These are phyloP conservation scores for Neonectria ditissima DNA, from an alignment of 2,329 filamentous ascomycete species.

Conservation along the genomic window DNA sequence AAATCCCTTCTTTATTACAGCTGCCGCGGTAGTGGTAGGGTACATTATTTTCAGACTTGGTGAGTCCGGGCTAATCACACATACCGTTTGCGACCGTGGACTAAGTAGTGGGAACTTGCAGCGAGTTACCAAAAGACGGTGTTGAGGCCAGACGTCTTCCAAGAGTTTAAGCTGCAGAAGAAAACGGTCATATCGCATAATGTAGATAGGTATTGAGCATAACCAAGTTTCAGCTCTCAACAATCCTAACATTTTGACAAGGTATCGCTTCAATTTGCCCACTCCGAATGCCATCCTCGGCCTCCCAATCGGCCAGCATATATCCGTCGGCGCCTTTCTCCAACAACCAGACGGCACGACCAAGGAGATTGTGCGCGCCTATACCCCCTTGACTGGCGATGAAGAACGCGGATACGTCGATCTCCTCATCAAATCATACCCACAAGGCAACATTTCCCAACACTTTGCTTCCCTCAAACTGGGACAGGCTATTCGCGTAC, in stretches of 20 bases:
- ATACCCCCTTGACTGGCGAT: slow-evolving; percentile 90
- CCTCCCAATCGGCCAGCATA: slow-evolving; percentile 96
- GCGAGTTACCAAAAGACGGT: background rate
- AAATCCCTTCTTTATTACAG: background rate
- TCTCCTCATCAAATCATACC: slow-evolving; percentile 96
- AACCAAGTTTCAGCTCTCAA: no score
- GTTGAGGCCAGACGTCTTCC: slow-evolving; percentile 80
- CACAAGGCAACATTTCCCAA: slow-evolving; percentile 94
- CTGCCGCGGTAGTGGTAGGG: background rate
- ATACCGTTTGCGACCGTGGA: no score
- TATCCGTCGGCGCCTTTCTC: slow-evolving; percentile 87
- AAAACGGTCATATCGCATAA: slow-evolving; percentile 97
- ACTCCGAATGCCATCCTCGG: slow-evolving; percentile 82
- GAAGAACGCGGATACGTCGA: slow-evolving; percentile 91
- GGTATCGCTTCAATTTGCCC: slow-evolving; percentile 91
- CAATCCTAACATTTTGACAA: slow-evolving; percentile 45
- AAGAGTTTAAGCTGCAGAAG: slow-evolving; percentile 89
- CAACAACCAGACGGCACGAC: slow-evolving; percentile 72
- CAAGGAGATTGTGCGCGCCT: slow-evolving; percentile 88
- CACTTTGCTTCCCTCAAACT: slow-evolving; percentile 84
- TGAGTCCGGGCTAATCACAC: background rate
- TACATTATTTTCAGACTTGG: background rate
- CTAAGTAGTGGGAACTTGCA: background rate
- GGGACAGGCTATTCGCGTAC: slow-evolving; percentile 87
- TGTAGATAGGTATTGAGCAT: slow-evolving; percentile 77